Evolutionary conservation across 768 basidiomycete species (phyloP).

Genomic region (Mycena capillaripes): DNA sequence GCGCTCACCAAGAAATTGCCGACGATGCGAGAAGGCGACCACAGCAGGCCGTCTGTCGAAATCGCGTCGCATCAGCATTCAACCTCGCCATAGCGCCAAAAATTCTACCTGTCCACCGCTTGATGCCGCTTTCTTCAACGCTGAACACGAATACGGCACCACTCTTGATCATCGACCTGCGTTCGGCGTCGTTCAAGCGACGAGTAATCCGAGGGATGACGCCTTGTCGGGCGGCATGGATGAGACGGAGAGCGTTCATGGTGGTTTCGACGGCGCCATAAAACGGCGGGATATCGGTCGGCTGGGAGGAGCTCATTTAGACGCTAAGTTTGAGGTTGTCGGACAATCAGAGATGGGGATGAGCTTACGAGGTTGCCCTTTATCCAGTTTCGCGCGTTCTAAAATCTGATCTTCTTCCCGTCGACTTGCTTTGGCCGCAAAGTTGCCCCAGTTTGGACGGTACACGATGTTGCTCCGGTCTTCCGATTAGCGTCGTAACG

Average conservation of each 20-base stretch:
- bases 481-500: conserved; percentile 57
- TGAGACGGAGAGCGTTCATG: conserved; percentile 84
- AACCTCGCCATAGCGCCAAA: conserved; percentile 13
- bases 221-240: conserved; percentile 85
- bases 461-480: conserved; percentile 52
- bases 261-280: conserved; percentile 87
- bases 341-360: conserved; percentile 61
- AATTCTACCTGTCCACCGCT: conserved; percentile 81
- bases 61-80: conserved; percentile 33
- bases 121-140: conserved; percentile 90
- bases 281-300: conserved; percentile 74
- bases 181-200: conserved; percentile 86
- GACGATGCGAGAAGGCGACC: conserved; percentile 89
- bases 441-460: conserved; percentile 44
- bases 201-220: conserved; percentile 88
- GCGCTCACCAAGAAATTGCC: conserved; percentile 83
- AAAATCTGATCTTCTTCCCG: conserved; percentile 51
- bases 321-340: conserved; percentile 70
- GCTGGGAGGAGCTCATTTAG: conserved; percentile 57
- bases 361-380: conserved; percentile 59
- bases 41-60: conserved; percentile 69
- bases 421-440: conserved; percentile 50
- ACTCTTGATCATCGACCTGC: conserved; percentile 71
- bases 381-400: conserved; percentile 56
- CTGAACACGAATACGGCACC: conserved; percentile 90